These are phyloP conservation scores for Rhinocladiella similis DNA, from an alignment of 2,329 filamentous ascomycete genomes.

Conservation along the genomic window DNA sequence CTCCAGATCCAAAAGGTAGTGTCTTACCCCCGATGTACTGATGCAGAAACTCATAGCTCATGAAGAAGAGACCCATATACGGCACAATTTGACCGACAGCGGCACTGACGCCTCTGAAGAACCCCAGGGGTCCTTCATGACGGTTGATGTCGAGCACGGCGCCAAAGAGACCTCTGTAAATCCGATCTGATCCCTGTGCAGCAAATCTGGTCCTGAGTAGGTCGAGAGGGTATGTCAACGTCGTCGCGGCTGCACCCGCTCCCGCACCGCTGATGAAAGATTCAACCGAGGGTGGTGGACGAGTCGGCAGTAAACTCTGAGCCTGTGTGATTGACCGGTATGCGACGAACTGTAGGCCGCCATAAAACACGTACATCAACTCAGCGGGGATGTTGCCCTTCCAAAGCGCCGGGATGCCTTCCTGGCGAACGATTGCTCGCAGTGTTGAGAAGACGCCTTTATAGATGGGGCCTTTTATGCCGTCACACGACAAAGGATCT, in stretches of 20 bases:
- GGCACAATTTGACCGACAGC: conserved; percentile 86
- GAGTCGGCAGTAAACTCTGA: conserved; percentile 56
- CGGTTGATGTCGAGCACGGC: conserved; percentile 72
- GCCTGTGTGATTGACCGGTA: conserved; percentile 75
- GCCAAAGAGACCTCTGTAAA: conserved; percentile 72
- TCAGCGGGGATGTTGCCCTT: conserved; percentile 98
- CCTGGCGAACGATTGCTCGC: conserved; percentile 71
- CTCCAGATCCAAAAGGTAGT: conserved; percentile 72
- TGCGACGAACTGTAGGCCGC: conserved; percentile 82
- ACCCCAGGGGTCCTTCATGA: conserved; percentile 75
- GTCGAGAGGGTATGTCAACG: conserved; percentile 86
- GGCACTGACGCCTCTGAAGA: conserved; percentile 83
- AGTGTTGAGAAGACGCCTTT: conserved; percentile 77
- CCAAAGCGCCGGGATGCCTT: conserved; percentile 87
- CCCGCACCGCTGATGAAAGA: conserved; percentile 81
- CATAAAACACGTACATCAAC: conserved; percentile 89
- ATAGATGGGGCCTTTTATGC: conserved; percentile 46
- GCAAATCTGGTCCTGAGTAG: conserved; percentile 92
- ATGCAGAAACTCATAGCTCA: conserved; percentile 77
- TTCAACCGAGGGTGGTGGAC: conserved; percentile 66
- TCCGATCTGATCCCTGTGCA: conserved; percentile 77
- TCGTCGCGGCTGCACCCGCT: conserved; percentile 80
- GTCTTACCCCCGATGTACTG: conserved; percentile 56
- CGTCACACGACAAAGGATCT: conserved; percentile 64
- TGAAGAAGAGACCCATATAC: conserved; percentile 97